A percentile compares a stretch with the other conserved stretches of the same genome.
Evolutionary conservation across 2,329 filamentous ascomycete species (phyloP).

Genomic region (Metarhizium rileyi): DNA sequence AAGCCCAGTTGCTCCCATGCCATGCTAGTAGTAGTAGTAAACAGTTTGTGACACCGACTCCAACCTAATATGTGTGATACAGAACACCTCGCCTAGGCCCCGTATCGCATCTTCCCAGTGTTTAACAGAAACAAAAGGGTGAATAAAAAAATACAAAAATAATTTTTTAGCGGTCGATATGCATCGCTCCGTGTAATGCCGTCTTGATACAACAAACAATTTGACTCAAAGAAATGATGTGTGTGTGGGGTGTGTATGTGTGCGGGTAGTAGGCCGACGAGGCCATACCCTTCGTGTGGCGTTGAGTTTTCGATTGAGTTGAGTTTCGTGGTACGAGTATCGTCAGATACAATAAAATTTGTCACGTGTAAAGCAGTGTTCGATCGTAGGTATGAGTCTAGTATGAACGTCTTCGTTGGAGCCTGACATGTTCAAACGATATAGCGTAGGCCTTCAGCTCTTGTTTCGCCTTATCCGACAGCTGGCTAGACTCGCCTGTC

Average conservation of each 20-base stretch:
- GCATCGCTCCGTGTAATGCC: conserved; percentile 40
- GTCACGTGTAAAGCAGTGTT: background rate
- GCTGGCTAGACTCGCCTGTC: conserved; percentile 39
- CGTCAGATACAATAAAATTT: conserved; percentile 2
- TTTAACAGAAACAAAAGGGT: conserved; percentile 14
- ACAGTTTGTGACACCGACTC: conserved; percentile 20
- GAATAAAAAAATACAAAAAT: conserved; percentile 14
- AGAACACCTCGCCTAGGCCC: conserved; percentile 15
- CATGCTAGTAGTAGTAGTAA: conserved; percentile 22
- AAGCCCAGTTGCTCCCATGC: conserved; percentile 20
- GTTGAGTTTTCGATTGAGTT: conserved; percentile 14
- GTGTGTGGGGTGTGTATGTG: conserved; percentile 10
- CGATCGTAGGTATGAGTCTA: conserved; percentile 23
- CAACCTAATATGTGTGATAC: conserved; percentile 21
- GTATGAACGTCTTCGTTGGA: conserved; percentile 47
- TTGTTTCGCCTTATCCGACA: conserved; percentile 68
- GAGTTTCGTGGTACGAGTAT: conserved; percentile 20
- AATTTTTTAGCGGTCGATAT: conserved; percentile 32
- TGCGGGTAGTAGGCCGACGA: conserved; percentile 7
- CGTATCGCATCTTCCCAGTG: conserved; percentile 14
- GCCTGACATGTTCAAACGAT: conserved; percentile 74
- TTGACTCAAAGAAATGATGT: conserved; percentile 10
- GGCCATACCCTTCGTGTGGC: conserved; percentile 7
- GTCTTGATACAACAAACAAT: conserved; percentile 33
- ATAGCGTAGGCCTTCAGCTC: conserved; percentile 80